Evolutionary conservation across 2,329 filamentous ascomycete genomes (phyloP), one percentile per base, ranked within the genome.

Genomic region (Apiospora phragmitis): DNA sequence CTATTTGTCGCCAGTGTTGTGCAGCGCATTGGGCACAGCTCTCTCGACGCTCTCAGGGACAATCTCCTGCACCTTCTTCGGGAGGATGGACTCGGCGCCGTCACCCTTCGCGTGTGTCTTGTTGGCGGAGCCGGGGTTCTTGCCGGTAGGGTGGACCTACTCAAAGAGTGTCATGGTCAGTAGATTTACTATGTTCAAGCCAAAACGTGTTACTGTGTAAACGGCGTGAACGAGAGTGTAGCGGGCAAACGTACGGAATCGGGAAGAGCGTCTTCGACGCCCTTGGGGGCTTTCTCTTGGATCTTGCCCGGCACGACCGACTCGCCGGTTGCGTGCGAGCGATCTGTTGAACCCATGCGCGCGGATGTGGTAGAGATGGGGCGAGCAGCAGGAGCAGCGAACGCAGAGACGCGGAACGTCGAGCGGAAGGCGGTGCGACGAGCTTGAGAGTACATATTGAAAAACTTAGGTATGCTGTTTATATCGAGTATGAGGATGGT

Each of bases 1-100:
- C 65, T 67, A 74, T 41, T 74, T 74, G 21, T 74, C 72, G n/a
- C 72, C 73, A 29, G 73, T 74, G 14, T 74, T 68, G 21, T 74
- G 73, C 32, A 74, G 47, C 2, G 65, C 69, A 18, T 74, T 74
- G 4, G 73, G 73, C 14, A 74, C 70, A 18, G 72, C 71, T 55
- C 69, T 69, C 38, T 74, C 73, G 11, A 73, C 66, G 29, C 71
- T 71, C 45, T 73, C 73, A 0, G 72, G 73, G 12, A 74, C 69
- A 18, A 70, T 72, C 72, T 74, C 72, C 26, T 74, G 73, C n/a
- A 73, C 70, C 62, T 74, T 74, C 70, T 74, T 73, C 5, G 73
- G 73, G 3, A 74, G 45, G 24, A 74, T 38, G 12, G 73, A 74
- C 55, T 68, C 73, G 16, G 73, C 72, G 11, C 73, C 73, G n/a